Evolutionary conservation across 179 eudicot species (phyloP).

Genomic region (Beta lomatogona): DNA sequence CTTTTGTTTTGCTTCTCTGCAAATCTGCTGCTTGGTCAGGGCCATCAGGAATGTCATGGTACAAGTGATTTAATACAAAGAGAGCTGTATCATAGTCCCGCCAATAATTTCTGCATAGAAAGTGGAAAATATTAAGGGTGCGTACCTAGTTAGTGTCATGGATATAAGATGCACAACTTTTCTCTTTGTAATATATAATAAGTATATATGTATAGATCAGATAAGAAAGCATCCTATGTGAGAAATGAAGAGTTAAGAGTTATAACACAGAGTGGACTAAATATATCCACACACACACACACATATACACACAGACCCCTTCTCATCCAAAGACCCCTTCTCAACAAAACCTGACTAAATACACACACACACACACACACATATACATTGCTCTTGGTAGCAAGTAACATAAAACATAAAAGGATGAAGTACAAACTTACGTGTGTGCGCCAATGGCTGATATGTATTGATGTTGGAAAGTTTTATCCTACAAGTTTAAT

Average conservation of each 20-base stretch:
- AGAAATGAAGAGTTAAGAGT: too few species aligned
- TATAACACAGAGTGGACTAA: too few species aligned
- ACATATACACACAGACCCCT: too few species aligned
- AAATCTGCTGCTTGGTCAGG: slow-evolving; percentile 20
- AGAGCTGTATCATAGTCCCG: slow-evolving; percentile 90
- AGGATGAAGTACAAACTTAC: slow-evolving; percentile 46
- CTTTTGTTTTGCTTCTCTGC: slow-evolving; percentile 28
- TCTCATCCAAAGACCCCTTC: too few species aligned
- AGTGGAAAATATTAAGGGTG: neutral
- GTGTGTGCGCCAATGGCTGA: slow-evolving; percentile 89
- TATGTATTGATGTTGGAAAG: slow-evolving; percentile 86
- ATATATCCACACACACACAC: too few species aligned
- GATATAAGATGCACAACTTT: neutral
- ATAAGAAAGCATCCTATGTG: too few species aligned
- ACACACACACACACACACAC: too few species aligned
- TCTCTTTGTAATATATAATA: too few species aligned
- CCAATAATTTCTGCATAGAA: slow-evolving; percentile 81
- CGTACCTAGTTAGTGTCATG: neutral
- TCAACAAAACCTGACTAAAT: too few species aligned
- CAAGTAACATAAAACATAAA: neutral
- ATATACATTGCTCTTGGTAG: too few species aligned
- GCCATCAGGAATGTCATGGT: slow-evolving; percentile 69
- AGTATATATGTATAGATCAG: too few species aligned
- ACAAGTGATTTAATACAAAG: slow-evolving; percentile 83
- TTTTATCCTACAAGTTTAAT: slow-evolving; percentile 73